Base-by-base conservation (phyloP, 805 yeast genomes). In the Metschnikowia similis region DNA sequence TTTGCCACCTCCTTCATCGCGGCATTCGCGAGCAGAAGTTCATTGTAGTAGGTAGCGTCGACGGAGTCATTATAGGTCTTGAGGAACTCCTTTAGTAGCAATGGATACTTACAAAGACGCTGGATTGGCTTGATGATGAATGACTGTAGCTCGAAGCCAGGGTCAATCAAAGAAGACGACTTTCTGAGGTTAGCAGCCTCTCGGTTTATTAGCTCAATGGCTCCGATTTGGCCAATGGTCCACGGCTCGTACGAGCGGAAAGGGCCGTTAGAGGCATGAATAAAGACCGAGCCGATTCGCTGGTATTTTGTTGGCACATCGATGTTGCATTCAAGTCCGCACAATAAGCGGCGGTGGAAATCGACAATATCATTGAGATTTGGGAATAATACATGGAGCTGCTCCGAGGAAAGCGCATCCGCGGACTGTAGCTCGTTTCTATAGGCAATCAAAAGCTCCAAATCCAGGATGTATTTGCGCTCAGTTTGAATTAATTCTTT, bases 61-160 rank as follows among this genome's bases (percentile, higher is more conserved):
- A 51, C 35, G 52, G 65, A 57, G 9, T 69, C 64, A 2, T 63
- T 50, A 9, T 89, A 80, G 45, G 75, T 65, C 63, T 89, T 89
- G 45, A 88, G 65, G 47, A 94, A 74, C 62, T 89, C 94, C 59
- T 80, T 82, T 47, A 94, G 69, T 44, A 94, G 74, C 46, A 94
- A 70, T 1, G 98, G 99, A 66, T 94, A 94, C 65, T 91, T 89
- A 75, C 97, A 89, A n/a, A 94, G 77, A 55, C 99, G 80, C 72
- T 94, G 99, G 35, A 94, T 89, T 0, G 99, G 99, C 66, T 92
- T 94, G 58, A 94, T 81, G 38, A 94, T 75, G 66, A 88, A 88
- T 45, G 92, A 84, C 64, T 88, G 98, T 48, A 94, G 75, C 66
- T 92, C 99, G 63, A 90, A 84, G 39, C 89, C 86, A 28, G 94